Percentiles rank a stretch among this genome's conserved stretches.
phyloP scores from a whole-genome alignment of 106 monocot species.

The Apostasia shenzhenica region DNA sequence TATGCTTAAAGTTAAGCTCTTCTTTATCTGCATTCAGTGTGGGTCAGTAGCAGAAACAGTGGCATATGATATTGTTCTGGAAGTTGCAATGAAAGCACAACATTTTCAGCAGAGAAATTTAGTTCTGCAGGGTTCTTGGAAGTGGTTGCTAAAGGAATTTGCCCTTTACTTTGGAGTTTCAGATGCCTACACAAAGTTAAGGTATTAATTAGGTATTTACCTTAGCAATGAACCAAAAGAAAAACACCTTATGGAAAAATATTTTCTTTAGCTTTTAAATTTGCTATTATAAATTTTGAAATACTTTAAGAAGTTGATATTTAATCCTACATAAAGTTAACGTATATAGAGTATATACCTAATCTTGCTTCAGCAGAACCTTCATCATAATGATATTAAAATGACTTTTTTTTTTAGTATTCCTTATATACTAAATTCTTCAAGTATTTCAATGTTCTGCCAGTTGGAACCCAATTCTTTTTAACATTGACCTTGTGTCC shows the following conservation, averaged over 20 bases:
- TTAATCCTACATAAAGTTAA: too few species aligned
- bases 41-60: conserved; percentile 88
- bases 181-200: conserved; percentile 71
- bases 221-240: too few species aligned
- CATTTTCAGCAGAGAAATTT: conserved; percentile 68
- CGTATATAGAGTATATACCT: too few species aligned
- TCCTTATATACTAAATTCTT: too few species aligned
- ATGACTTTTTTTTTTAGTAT: too few species aligned
- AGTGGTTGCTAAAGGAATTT: conserved; percentile 80
- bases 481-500: too few species aligned
- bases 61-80: conserved; percentile 76
- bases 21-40: conserved; percentile 19
- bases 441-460: neutral
- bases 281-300: neutral
- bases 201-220: conserved; percentile 16
- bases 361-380: too few species aligned
- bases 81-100: conserved; percentile 86
- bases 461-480: neutral
- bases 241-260: too few species aligned
- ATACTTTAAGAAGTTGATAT: neutral
- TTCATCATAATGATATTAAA: too few species aligned
- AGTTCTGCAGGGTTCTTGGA: conserved; percentile 75
- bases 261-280: neutral
- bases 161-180: conserved; percentile 82
- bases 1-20: too few species aligned